Base-by-base conservation (phyloP, 2,329 filamentous ascomycete species). In the Fusarium austroafricanum region DNA sequence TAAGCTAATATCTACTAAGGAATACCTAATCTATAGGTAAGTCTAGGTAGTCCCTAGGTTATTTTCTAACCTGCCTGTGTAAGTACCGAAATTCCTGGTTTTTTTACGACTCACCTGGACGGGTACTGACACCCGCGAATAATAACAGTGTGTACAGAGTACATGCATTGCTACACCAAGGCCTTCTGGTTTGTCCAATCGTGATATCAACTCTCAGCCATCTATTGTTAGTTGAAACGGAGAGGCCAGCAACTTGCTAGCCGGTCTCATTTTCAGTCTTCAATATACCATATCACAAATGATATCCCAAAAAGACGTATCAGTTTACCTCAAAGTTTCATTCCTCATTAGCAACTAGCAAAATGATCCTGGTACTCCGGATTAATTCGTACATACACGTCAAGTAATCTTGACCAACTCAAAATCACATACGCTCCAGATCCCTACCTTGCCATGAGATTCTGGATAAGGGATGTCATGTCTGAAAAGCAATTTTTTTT, bases 321-420 rank as follows among this genome's bases (percentile, higher is more conserved):
- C 38, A 50, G 29, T 65, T 51, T 61, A 50, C 61, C 68, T 69
- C 55, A 72, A 71, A 40, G 47, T 72, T 57, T 74, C 72, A 70
- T 74, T 74, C 74, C 72, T 74, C 72, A 74, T 74, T 74, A 74
- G 55, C 67, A 67, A 72, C 71, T 62, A 71, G 63, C 60, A 61
- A 61, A 61, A 62, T 60, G 65, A 54, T 49, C 69, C 62, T 55
- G 65, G 58, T 56, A 68, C 67, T 63, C 57, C 62, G 47, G 73
- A 74, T 71, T 74, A 74, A 61, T 55, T 45, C 71, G 71, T 74
- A 74, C 72, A 72, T 74, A 74, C 72, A 72, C 56, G 67, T 67
- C 69, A 70, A 69, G 58, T 54, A 67, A 73, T 67, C 53, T 62
- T 69, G 59, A 55, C 43, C 52, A 54, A 63, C 64, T 60, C 57